Evolutionary conservation across 805 yeast species (phyloP).

Genomic region (Ogataea polymorpha): DNA sequence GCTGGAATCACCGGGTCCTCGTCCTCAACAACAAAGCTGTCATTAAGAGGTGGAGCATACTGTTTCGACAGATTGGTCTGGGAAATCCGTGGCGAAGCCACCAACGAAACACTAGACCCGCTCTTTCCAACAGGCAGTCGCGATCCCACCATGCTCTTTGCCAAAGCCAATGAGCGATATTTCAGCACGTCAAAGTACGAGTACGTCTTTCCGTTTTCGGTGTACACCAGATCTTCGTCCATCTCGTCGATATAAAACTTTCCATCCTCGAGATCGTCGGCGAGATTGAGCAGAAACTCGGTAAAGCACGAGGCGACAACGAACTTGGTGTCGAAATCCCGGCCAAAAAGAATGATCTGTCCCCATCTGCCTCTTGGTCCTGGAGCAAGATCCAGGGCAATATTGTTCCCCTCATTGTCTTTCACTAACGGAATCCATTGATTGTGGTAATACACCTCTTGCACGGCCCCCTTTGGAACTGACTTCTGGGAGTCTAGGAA

Average conservation of each 20-base stretch:
- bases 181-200: slow-evolving; percentile 70
- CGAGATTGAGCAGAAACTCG: slow-evolving; percentile 76
- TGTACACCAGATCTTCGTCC: slow-evolving; percentile 50
- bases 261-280: slow-evolving; percentile 83
- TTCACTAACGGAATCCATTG: slow-evolving; percentile 91
- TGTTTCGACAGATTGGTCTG: slow-evolving; percentile 17
- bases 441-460: slow-evolving; percentile 79
- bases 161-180: slow-evolving; percentile 49
- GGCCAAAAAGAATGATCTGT: slow-evolving; percentile 88
- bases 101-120: slow-evolving; percentile 23
- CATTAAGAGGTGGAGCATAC: slow-evolving; percentile 30
- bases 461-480: slow-evolving; percentile 73
- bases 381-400: slow-evolving; percentile 85
- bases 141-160: slow-evolving; percentile 15
- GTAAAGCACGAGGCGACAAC: slow-evolving; percentile 88
- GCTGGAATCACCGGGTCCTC: slow-evolving; percentile 18
- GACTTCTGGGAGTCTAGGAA: slow-evolving; percentile 56
- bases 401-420: slow-evolving; percentile 87
- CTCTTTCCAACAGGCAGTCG: slow-evolving; percentile 17
- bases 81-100: slow-evolving; percentile 30
- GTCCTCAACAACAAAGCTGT: slow-evolving; percentile 31
- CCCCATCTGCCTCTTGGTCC: slow-evolving; percentile 81
- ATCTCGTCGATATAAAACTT: slow-evolving; percentile 69
- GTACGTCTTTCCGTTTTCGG: slow-evolving; percentile 39
- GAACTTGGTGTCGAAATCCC: slow-evolving; percentile 88